A percentile compares a stretch with the other conserved stretches of the same genome.
Conservation (phyloP, 495 filamentous ascomycete genomes). For the Neurospora discreta region DNA sequence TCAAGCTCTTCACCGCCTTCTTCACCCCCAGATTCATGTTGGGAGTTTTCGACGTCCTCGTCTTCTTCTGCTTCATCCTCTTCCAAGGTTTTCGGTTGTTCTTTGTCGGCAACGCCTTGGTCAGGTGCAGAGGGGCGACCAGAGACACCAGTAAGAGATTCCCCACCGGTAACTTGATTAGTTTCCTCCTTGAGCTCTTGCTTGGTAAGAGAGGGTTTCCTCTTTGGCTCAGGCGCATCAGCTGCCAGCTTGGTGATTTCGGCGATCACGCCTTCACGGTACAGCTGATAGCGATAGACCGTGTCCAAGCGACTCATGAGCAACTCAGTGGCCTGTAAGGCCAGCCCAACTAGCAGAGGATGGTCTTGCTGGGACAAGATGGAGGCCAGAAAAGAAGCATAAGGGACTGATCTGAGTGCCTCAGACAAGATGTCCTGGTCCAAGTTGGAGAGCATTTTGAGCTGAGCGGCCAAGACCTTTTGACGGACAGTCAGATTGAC, state of each 20-base stretch:
- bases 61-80: constrained; percentile 33
- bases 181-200: constrained; percentile 14
- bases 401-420: constrained; percentile 80
- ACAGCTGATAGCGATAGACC: constrained; percentile 93
- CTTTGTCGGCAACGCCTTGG: constrained; percentile 14
- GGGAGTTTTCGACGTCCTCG: constrained; percentile 22
- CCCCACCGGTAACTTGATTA: neutral
- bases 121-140: constrained; percentile 3
- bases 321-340: constrained; percentile 79
- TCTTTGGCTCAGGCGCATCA: constrained; percentile 25
- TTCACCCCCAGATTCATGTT: constrained; percentile 1
- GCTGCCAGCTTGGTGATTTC: constrained; percentile 72
- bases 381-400: constrained; percentile 92
- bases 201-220: constrained; percentile 10
- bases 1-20: constrained; percentile 31
- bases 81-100: constrained; percentile 18
- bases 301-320: constrained; percentile 70
- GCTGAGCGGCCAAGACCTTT: constrained; percentile 85
- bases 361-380: constrained; percentile 97
- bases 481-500: constrained; percentile 97
- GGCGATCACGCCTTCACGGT: constrained; percentile 90
- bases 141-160: neutral
- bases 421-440: constrained; percentile 75
- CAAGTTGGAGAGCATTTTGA: constrained; percentile 97
- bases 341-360: constrained; percentile 70